phyloP scores from a whole-genome alignment of 106 monocot genomes.

The Dendrobium chrysotoxum region DNA sequence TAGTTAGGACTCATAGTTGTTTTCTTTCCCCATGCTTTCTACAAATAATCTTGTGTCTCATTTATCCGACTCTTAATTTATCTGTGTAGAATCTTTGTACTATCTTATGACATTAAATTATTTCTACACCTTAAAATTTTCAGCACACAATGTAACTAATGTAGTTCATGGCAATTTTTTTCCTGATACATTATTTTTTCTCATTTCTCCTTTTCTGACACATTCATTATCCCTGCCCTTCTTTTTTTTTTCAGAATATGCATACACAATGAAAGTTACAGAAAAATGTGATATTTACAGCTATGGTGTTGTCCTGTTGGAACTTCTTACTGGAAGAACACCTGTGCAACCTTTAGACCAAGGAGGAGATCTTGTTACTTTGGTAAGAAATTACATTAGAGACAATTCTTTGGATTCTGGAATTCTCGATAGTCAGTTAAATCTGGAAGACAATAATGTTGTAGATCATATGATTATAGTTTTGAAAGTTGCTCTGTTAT shows the following conservation, averaged over 20 bases:
- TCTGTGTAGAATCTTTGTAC: too few relatives aligned
- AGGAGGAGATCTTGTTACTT: conserved; percentile 88
- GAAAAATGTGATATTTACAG: conserved; percentile 94
- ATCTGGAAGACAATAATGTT: conserved; percentile 33
- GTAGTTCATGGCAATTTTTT: too few relatives aligned
- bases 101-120: too few relatives aligned
- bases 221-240: background rate
- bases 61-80: too few relatives aligned
- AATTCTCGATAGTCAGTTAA: conserved; percentile 57
- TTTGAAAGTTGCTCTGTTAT: conserved; percentile 85
- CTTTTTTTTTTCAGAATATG: conserved; percentile 61
- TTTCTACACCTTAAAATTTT: too few relatives aligned
- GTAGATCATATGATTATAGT: conserved; percentile 81
- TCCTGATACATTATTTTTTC: too few relatives aligned
- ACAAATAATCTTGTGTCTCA: too few relatives aligned
- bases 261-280: conserved; percentile 97
- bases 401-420: conserved; percentile 44
- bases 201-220: background rate
- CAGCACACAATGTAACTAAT: too few relatives aligned
- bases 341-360: conserved; percentile 89
- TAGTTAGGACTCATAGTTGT: too few relatives aligned
- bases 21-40: too few relatives aligned
- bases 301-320: conserved; percentile 87
- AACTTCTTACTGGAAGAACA: conserved; percentile 77
- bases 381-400: conserved; percentile 64